Percentiles rank a stretch among this genome's conserved stretches.
These are phyloP conservation scores for Salicornia ramosissima DNA, from an alignment of 148 eudicot genomes.

Conservation along the genomic window DNA sequence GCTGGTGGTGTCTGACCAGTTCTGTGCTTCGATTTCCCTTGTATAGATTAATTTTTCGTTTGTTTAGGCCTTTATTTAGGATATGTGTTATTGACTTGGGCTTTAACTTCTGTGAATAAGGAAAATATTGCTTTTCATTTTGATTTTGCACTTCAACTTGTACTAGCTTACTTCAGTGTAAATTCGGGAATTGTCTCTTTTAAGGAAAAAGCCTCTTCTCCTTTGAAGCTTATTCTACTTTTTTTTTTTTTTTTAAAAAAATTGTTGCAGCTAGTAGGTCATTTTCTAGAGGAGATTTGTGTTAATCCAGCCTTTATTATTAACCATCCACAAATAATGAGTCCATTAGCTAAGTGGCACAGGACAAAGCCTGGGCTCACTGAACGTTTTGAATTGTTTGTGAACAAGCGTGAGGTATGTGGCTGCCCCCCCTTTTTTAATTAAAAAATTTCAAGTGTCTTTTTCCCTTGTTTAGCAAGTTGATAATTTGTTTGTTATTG, in stretches of 20 bases:
- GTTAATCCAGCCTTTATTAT: constrained; percentile 84
- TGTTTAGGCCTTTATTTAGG: too few relatives aligned
- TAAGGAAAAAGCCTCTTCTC: too few relatives aligned
- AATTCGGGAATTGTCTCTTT: too few relatives aligned
- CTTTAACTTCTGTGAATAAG: too few relatives aligned
- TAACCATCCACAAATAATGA: constrained; percentile 94
- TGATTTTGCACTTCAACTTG: too few relatives aligned
- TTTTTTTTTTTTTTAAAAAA: too few relatives aligned
- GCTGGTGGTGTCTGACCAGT: not conserved
- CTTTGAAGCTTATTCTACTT: not conserved
- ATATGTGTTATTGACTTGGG: too few relatives aligned
- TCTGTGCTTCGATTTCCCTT: too few relatives aligned
- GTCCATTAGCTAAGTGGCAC: constrained; percentile 99
- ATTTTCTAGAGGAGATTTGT: constrained; percentile 88
- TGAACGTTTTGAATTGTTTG: constrained; percentile 82
- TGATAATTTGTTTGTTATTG: not conserved
- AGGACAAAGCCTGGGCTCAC: constrained; percentile 86
- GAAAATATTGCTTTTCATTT: too few relatives aligned
- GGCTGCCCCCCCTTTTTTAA: constrained; percentile 2
- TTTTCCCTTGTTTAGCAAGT: not conserved
- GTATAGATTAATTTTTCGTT: too few relatives aligned
- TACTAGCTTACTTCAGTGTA: too few relatives aligned
- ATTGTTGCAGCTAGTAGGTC: constrained; percentile 92
- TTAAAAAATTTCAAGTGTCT: not conserved
- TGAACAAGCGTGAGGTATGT: constrained; percentile 89